phyloP scores from a whole-genome alignment of 148 eudicot species.

The Rhododendron ferrugineum region DNA sequence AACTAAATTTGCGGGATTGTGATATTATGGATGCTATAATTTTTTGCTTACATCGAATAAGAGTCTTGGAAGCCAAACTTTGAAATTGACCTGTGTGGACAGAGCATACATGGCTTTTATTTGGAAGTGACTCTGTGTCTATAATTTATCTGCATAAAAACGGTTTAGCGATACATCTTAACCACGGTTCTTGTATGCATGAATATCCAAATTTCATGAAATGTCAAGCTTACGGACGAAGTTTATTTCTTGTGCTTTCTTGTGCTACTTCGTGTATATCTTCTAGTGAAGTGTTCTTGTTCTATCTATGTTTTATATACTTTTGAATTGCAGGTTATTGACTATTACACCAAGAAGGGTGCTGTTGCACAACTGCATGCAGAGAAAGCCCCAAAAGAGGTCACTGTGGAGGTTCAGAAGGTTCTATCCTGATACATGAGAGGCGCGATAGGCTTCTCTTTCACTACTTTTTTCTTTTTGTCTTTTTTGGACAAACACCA shows the following conservation, averaged over 20 bases:
- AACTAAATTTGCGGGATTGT: background rate
- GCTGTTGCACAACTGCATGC: conserved; percentile 70
- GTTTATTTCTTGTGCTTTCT: background rate
- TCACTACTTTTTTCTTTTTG: background rate
- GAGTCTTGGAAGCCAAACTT: background rate
- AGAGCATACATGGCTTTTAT: background rate
- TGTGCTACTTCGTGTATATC: background rate
- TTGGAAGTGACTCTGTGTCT: background rate
- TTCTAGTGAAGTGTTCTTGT: background rate
- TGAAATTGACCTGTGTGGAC: background rate
- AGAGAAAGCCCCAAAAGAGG: conserved; percentile 45
- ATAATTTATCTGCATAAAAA: background rate
- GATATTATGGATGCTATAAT: background rate
- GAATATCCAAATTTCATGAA: background rate
- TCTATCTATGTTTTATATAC: background rate
- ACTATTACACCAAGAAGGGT: conserved; percentile 59
- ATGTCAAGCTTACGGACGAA: background rate
- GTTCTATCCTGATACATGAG: conserved; percentile 26
- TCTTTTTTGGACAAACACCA: background rate
- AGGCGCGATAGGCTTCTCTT: background rate
- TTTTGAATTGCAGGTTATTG: conserved; percentile 36
- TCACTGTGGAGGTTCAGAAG: conserved; percentile 36
- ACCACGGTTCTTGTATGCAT: background rate
- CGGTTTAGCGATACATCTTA: background rate
- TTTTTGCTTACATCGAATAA: background rate